These are phyloP conservation scores for Nigrospora oryzae DNA, from an alignment of 2,329 filamentous ascomycete species.

Conservation along the genomic window DNA sequence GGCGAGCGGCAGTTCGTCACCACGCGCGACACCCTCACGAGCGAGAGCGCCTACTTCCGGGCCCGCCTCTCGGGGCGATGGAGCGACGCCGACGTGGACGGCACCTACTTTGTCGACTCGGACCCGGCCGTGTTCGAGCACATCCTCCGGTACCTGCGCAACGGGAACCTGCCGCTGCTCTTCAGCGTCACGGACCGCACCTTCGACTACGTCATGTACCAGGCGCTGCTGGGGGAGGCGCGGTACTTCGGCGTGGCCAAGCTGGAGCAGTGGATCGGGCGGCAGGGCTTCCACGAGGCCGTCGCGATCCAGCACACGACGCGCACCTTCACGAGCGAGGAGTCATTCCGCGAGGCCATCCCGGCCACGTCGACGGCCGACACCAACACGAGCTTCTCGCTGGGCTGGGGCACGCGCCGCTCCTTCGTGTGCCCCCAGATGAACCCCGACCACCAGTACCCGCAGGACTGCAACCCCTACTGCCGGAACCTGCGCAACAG, in stretches of 20 bases:
- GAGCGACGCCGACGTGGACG: slow-evolving; percentile 15
- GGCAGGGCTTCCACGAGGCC: slow-evolving; percentile 12
- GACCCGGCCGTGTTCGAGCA: slow-evolving; percentile 25
- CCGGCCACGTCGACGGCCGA: not conserved
- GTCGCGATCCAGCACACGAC: slow-evolving; percentile 7
- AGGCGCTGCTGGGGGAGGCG: slow-evolving; percentile 20
- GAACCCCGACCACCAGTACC: no score
- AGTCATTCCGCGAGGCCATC: not conserved
- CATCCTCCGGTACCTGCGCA: slow-evolving; percentile 24
- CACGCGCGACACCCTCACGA: slow-evolving; percentile 8
- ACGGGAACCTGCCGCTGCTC: slow-evolving; percentile 22
- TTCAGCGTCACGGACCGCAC: slow-evolving; percentile 14
- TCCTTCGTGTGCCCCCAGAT: slow-evolving; percentile 27
- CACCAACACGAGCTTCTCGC: slow-evolving; percentile 1
- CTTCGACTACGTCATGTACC: slow-evolving; percentile 24
- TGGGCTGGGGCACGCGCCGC: slow-evolving; percentile 20
- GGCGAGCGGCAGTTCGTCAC: slow-evolving; percentile 12
- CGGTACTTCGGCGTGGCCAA: slow-evolving; percentile 20
- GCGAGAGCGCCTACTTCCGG: slow-evolving; percentile 14
- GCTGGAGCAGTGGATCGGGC: slow-evolving; percentile 21
- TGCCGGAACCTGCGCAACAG: no score
- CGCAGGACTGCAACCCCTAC: no score
- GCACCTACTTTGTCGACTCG: slow-evolving; percentile 27
- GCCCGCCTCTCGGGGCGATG: slow-evolving; percentile 13
- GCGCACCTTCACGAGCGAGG: not conserved